These are phyloP conservation scores for Zizania palustris DNA, from an alignment of 202 grass and related monocot genomes.

Conservation along the genomic window DNA sequence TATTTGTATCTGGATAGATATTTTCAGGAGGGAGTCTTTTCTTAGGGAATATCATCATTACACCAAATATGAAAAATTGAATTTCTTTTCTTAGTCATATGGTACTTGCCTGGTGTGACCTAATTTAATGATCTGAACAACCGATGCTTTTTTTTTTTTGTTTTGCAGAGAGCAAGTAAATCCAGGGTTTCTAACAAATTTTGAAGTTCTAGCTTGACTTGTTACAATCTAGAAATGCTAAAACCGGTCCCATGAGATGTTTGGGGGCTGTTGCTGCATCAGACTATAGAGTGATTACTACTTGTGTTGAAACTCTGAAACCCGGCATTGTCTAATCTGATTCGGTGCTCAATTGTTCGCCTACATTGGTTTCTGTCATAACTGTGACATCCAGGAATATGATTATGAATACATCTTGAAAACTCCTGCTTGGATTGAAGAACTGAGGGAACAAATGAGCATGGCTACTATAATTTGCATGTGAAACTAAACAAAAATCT, in stretches of 20 bases:
- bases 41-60: too few relatives aligned
- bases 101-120: background rate
- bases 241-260: slow-evolving; percentile 75
- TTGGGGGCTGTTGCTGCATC: slow-evolving; percentile 75
- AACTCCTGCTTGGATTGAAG: slow-evolving; percentile 61
- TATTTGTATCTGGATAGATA: too few relatives aligned
- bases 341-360: background rate
- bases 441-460: slow-evolving; percentile 36
- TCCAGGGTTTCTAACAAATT: slow-evolving; percentile 69
- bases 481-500: too few relatives aligned
- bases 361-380: background rate
- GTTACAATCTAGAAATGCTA: slow-evolving; percentile 65
- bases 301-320: background rate
- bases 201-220: slow-evolving; percentile 80
- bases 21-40: too few relatives aligned
- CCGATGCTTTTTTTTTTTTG: background rate
- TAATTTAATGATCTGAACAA: slow-evolving; percentile 3
- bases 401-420: slow-evolving; percentile 60
- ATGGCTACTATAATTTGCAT: too few relatives aligned
- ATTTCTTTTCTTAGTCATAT: background rate
- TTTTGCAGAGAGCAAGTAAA: slow-evolving; percentile 62
- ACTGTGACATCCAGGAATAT: slow-evolving; percentile 39
- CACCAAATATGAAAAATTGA: background rate
- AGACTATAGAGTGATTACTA: slow-evolving; percentile 67
- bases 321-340: background rate